phyloP scores from a whole-genome alignment of 23 red algal genomes.

The Agarophyton chilense region DNA sequence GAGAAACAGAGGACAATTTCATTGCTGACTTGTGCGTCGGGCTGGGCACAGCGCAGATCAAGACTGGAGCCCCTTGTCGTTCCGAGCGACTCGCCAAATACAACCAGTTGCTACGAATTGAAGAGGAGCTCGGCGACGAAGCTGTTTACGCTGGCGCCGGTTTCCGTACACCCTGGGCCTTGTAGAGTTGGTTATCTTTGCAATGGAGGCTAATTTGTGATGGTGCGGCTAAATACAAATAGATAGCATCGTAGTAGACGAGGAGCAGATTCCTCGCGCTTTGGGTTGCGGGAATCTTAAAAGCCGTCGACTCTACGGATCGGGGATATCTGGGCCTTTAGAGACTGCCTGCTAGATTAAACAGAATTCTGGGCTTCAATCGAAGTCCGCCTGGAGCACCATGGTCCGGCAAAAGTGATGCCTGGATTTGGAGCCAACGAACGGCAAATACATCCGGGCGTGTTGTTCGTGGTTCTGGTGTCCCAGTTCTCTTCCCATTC shows the following conservation, averaged over 20 bases:
- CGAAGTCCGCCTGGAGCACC: neutral
- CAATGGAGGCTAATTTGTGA: neutral
- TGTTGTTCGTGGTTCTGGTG: no score
- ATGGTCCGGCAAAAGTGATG: neutral
- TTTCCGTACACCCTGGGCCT: constrained; percentile 88
- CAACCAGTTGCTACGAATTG: constrained; percentile 97
- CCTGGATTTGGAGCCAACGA: no score
- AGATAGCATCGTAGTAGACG: neutral
- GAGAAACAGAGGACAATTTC: constrained; percentile 97
- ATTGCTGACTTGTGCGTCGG: constrained; percentile 96
- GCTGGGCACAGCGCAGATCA: constrained; percentile 96
- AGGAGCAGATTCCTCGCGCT: neutral
- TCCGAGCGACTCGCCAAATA: constrained; percentile 96
- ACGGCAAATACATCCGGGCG: no score
- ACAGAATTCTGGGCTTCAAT: neutral
- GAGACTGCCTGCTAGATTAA: neutral
- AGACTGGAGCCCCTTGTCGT: constrained; percentile 91
- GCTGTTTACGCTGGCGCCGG: constrained; percentile 88
- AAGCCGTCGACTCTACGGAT: neutral
- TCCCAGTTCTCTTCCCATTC: no score
- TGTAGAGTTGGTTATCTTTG: neutral
- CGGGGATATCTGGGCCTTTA: neutral
- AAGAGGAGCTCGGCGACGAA: constrained; percentile 84
- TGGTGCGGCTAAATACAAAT: neutral
- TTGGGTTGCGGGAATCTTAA: neutral